phyloP scores from a whole-genome alignment of 148 eudicot genomes.

The Fagopyrum esculentum region DNA sequence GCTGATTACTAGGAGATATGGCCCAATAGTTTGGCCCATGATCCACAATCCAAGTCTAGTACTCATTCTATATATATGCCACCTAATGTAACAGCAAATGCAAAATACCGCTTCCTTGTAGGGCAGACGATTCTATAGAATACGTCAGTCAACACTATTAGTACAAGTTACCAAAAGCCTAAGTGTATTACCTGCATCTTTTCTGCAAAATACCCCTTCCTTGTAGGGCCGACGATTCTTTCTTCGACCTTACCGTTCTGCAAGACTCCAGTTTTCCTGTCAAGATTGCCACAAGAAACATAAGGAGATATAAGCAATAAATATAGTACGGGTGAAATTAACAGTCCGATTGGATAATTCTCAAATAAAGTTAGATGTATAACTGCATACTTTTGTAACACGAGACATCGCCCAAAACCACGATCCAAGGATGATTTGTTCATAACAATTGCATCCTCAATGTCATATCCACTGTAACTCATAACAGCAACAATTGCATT shows the following conservation, averaged over 20 bases:
- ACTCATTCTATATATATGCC: too few relatives aligned
- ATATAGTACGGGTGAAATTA: background rate
- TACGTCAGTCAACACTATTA: background rate
- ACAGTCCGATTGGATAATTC: constrained; percentile 2
- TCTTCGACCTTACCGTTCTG: constrained; percentile 49
- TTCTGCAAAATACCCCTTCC: constrained; percentile 50
- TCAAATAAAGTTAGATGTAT: background rate
- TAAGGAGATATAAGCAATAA: constrained; percentile 9
- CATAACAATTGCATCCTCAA: constrained; percentile 99
- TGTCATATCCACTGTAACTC: constrained; percentile 98
- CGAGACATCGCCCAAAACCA: constrained; percentile 99
- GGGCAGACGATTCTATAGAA: background rate
- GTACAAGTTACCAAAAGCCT: background rate
- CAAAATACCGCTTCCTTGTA: too few relatives aligned
- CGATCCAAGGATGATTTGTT: constrained; percentile 97
- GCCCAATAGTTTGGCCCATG: too few relatives aligned
- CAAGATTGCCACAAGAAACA: background rate
- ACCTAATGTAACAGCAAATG: too few relatives aligned
- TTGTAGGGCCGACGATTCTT: constrained; percentile 48
- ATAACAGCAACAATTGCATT: constrained; percentile 98
- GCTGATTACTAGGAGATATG: background rate
- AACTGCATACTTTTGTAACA: constrained; percentile 68
- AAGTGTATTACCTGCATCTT: constrained; percentile 57
- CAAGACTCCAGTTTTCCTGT: constrained; percentile 41
- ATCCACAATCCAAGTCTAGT: too few relatives aligned